A percentile compares a stretch with the other conserved stretches of the same genome.
Conservation (phyloP, 164 flowering plant genomes). For the Chimonanthus praecox region DNA sequence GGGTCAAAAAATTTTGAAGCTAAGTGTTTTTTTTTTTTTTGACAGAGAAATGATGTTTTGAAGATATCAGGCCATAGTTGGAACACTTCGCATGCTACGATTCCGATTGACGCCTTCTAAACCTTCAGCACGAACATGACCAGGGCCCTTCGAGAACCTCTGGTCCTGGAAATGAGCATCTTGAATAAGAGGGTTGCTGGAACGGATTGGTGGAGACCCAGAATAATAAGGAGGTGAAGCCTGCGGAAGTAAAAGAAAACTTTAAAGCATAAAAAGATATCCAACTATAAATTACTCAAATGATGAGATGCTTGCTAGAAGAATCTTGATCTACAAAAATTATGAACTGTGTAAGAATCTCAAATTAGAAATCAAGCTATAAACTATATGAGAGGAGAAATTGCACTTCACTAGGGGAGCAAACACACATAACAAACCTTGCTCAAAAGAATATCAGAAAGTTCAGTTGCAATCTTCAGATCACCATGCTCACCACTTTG, state of each 20-base stretch:
- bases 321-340: background rate
- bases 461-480: constrained; percentile 13
- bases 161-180: background rate
- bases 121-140: background rate
- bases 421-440: constrained; percentile 15
- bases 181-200: constrained; percentile 6
- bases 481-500: constrained; percentile 11
- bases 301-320: background rate
- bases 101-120: background rate
- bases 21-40: no score
- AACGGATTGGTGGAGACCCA: constrained; percentile 3
- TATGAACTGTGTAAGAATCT: background rate
- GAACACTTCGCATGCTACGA: background rate
- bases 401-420: background rate
- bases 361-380: no score
- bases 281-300: background rate
- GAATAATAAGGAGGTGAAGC: background rate
- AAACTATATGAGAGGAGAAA: background rate
- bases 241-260: background rate
- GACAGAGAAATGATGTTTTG: no score
- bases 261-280: background rate
- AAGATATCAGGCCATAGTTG: background rate
- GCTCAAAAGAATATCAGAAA: constrained; percentile 20
- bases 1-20: background rate
- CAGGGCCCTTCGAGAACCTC: background rate